Evolutionary conservation across 2,329 filamentous ascomycete genomes (phyloP).

Genomic region (Bertia moriformis): DNA sequence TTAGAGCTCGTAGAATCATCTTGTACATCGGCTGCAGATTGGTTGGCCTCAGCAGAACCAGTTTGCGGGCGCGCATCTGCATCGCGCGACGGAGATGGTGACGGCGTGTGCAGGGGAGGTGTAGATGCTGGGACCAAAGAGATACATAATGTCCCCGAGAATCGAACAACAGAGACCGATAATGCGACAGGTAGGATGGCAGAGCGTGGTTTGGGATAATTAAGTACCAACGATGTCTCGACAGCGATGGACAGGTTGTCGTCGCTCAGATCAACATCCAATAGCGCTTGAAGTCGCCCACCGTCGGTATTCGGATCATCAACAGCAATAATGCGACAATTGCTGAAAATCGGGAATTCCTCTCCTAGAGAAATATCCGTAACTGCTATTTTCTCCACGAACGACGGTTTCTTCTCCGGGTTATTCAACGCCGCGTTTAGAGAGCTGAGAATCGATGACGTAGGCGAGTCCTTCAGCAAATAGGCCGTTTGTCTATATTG

Average conservation of each 20-base stretch:
- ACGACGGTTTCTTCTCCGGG: constrained; percentile 40
- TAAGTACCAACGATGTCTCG: constrained; percentile 52
- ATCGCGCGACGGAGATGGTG: neutral
- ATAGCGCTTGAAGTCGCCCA: constrained; percentile 46
- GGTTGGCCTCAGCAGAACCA: neutral
- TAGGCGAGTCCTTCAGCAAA: constrained; percentile 29
- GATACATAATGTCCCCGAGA: constrained; percentile 37
- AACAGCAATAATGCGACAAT: constrained; percentile 48
- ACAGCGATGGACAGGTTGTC: constrained; percentile 48
- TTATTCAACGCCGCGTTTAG: constrained; percentile 47
- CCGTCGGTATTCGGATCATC: constrained; percentile 31
- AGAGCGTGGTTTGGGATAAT: constrained; percentile 51
- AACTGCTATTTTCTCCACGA: constrained; percentile 28
- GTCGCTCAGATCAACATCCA: constrained; percentile 58
- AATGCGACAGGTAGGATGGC: constrained; percentile 54
- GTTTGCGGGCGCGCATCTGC: too few species aligned
- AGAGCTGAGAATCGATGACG: constrained; percentile 34
- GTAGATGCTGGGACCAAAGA: neutral
- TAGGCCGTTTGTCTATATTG: constrained; percentile 52
- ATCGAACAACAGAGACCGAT: constrained; percentile 51
- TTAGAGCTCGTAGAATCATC: neutral
- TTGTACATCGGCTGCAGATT: neutral
- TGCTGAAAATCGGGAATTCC: constrained; percentile 60
- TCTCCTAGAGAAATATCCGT: constrained; percentile 48
- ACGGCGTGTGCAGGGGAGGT: neutral